Base-by-base conservation (phyloP, 176 grass and related monocot genomes). In the Alopecurus myosuroides region DNA sequence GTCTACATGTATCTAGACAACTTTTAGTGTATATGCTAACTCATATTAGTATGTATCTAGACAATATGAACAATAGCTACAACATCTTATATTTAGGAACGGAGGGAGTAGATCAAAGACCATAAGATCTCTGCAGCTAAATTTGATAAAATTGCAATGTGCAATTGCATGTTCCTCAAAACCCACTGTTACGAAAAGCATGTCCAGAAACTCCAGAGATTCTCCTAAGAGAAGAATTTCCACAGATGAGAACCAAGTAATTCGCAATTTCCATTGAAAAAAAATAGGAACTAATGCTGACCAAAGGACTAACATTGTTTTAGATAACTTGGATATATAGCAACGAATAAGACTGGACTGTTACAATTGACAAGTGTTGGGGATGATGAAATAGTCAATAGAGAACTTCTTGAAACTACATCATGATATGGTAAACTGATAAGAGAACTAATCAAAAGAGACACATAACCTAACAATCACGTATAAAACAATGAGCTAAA, bases 331-430 rank as follows among this genome's bases (percentile, higher is more conserved):
- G 14, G 57, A 88, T 25, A 77, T 41, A 70, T 81, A 65, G 26
- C 30, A 86, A 62, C 41, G 68, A n/a, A 23, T 17, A 82, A 75
- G 71, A 37, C 17, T 15, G 11, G 51, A 70, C 28, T 11, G 10
- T 70, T 66, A 68, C 11, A 77, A 76, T 7, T 36, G 36, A 34
- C 33, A 58, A 13, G 2, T 22, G 37, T 42, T 31, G 9, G 36
- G 37, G 30, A 55, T 58, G 79, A 45, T 18, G 26, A 74, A 88
- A 82, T 46, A 68, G 62, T 75, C 85, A 42, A 67, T 25, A 82
- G 3, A 36, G 10, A 8, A 48, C 71, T 77, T 74, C 20, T 41
- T 77, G 41, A 46, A 26, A 77, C 20, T 37, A 49, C 35, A 44
- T 66, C 55, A 31, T 63, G 25, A 86, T 33, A 75, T 8, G 15